A percentile compares a stretch with the other conserved stretches of the same genome.
phyloP scores from a whole-genome alignment of 1,284 basidiomycete species.

The Stygiomarasmius scandens region DNA sequence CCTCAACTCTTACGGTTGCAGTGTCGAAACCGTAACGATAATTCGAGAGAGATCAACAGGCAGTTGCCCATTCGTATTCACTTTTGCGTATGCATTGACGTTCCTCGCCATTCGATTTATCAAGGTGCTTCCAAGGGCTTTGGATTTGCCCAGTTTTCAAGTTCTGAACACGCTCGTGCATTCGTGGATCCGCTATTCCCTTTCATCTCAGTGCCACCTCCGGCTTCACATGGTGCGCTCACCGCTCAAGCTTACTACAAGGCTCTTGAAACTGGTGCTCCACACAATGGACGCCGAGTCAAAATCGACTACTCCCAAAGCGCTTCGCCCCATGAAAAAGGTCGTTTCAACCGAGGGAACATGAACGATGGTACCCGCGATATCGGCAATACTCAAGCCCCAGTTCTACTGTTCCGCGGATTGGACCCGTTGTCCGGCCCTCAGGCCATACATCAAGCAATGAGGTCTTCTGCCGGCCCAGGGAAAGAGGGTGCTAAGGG shows the following conservation, averaged over 20 bases:
- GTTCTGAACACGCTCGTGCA: conserved; percentile 78
- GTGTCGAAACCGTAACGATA: conserved; percentile 85
- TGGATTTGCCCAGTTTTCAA: conserved; percentile 90
- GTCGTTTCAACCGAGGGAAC: conserved; percentile 57
- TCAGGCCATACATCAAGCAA: conserved; percentile 80
- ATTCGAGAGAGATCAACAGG: conserved; percentile 92
- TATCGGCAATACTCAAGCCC: conserved; percentile 81
- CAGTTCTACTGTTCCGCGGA: conserved; percentile 85
- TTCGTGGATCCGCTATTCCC: conserved; percentile 89
- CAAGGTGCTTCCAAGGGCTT: conserved; percentile 90
- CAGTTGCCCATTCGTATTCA: conserved; percentile 83
- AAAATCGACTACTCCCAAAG: conserved; percentile 92
- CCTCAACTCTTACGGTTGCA: conserved; percentile 72
- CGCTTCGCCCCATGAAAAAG: conserved; percentile 68
- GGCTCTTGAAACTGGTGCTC: conserved; percentile 64
- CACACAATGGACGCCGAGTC: conserved; percentile 74
- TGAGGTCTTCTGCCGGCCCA: conserved; percentile 68
- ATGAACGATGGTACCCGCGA: conserved; percentile 91
- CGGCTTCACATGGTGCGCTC: conserved; percentile 77
- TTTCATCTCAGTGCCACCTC: conserved; percentile 83
- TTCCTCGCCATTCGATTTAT: conserved; percentile 54
- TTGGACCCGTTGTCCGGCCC: conserved; percentile 86
- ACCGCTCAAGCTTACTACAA: conserved; percentile 70
- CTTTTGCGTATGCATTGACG: conserved; percentile 71
- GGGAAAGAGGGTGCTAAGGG: conserved; percentile 77